These are phyloP conservation scores for Diplodia mutila DNA, from an alignment of 2,329 filamentous ascomycete species.

Conservation along the genomic window DNA sequence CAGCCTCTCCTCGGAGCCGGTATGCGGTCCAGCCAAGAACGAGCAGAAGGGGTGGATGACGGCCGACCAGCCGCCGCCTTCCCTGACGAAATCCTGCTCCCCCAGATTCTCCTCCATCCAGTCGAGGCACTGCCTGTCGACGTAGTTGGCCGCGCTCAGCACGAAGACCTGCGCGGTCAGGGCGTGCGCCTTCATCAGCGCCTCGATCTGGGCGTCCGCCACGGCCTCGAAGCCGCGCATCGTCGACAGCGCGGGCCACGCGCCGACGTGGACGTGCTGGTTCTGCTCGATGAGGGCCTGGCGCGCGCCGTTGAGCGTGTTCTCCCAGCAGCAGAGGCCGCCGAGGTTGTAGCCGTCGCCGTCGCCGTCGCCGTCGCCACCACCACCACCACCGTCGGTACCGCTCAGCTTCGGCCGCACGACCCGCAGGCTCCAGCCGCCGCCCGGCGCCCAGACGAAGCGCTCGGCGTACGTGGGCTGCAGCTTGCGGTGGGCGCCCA, in stretches of 20 bases:
- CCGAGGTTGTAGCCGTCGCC: constrained; percentile 38
- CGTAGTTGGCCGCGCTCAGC: constrained; percentile 47
- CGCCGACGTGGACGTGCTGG: constrained; percentile 43
- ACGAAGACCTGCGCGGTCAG: constrained; percentile 52
- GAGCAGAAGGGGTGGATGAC: constrained; percentile 43
- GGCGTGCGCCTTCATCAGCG: constrained; percentile 52
- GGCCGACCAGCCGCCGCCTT: constrained; percentile 42
- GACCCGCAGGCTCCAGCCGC: constrained; percentile 38
- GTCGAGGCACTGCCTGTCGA: constrained; percentile 47
- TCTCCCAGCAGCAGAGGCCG: constrained; percentile 44
- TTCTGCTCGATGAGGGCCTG: constrained; percentile 41
- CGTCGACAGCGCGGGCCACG: constrained; percentile 44
- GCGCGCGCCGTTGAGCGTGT: constrained; percentile 45
- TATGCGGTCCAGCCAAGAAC: constrained; percentile 41
- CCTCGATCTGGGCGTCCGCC: constrained; percentile 52
- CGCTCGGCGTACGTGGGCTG: constrained; percentile 44
- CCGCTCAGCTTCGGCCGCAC: constrained; percentile 18
- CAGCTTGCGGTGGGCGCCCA: constrained; percentile 45
- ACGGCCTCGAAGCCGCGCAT: constrained; percentile 47
- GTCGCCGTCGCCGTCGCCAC: too few relatives aligned
- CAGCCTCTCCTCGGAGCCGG: constrained; percentile 39
- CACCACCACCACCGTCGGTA: not conserved
- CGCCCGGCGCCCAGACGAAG: constrained; percentile 42
- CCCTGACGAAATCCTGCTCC: constrained; percentile 39
- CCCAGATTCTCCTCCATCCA: constrained; percentile 47